These are phyloP conservation scores for Zygotorulaspora danielsina DNA, from an alignment of 805 yeast species.

Conservation along the genomic window DNA sequence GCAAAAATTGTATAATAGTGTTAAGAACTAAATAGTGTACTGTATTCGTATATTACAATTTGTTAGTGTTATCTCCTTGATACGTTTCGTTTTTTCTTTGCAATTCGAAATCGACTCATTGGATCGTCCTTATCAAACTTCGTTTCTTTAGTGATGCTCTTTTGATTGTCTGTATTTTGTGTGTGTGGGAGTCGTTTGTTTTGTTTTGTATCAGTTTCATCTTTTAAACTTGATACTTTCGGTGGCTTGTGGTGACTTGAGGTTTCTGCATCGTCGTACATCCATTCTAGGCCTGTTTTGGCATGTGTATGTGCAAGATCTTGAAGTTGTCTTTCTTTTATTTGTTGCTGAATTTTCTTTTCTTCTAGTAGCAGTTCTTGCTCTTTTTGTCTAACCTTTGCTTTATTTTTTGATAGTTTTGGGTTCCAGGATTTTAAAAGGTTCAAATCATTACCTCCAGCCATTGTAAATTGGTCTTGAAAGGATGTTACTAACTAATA, in stretches of 20 bases:
- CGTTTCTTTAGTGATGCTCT: slow-evolving; percentile 2
- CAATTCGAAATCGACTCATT: slow-evolving; percentile 21
- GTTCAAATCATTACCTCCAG: slow-evolving; percentile 64
- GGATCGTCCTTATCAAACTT: slow-evolving; percentile 29
- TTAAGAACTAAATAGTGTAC: slow-evolving; percentile 1
- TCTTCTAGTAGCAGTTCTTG: slow-evolving; percentile 72
- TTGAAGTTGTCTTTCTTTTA: slow-evolving; percentile 59
- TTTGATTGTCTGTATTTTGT: background rate
- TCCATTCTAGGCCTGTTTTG: slow-evolving; percentile 68
- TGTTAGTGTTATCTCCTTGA: too few species aligned
- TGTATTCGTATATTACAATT: too few species aligned
- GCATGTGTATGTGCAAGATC: slow-evolving; percentile 38
- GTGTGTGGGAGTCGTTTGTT: too few species aligned
- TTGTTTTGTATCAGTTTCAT: slow-evolving; percentile 1
- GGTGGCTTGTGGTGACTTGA: too few species aligned
- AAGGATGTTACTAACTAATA: too few species aligned
- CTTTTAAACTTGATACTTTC: too few species aligned
- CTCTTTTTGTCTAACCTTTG: slow-evolving; percentile 78
- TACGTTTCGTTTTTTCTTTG: too few species aligned
- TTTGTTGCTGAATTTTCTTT: slow-evolving; percentile 56
- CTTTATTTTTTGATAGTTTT: slow-evolving; percentile 75
- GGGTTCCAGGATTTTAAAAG: slow-evolving; percentile 97
- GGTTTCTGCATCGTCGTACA: slow-evolving; percentile 58
- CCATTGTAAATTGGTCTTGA: too few species aligned
- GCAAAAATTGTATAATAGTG: slow-evolving; percentile 62